Evolutionary conservation across 176 grass and related monocot genomes (phyloP).

Genomic region (Cenchrus purpureus): DNA sequence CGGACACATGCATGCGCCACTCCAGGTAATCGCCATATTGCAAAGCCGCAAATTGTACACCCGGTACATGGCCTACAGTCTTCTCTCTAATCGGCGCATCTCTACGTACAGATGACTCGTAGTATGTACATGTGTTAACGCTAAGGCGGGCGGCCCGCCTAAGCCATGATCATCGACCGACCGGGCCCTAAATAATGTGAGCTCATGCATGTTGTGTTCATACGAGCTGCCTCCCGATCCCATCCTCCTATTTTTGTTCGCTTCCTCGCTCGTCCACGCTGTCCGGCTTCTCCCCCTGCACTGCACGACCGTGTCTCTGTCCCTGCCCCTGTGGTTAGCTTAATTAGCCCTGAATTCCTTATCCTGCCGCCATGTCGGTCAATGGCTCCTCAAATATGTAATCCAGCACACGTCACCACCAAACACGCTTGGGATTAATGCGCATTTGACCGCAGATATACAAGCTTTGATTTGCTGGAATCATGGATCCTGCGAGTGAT

Average conservation of each 20-base stretch:
- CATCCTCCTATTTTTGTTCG: background rate
- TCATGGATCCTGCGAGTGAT: background rate
- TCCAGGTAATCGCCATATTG: background rate
- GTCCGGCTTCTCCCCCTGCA: background rate
- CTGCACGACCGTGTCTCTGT: background rate
- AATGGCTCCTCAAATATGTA: background rate
- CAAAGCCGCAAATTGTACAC: no score
- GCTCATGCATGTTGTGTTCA: background rate
- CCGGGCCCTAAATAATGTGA: background rate
- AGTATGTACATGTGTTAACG: background rate
- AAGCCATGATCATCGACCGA: background rate
- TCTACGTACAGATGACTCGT: constrained; percentile 11
- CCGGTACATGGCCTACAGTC: background rate
- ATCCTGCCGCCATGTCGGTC: background rate
- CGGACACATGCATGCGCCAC: background rate
- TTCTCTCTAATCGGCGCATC: background rate
- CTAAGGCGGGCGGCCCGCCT: no score
- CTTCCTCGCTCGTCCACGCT: background rate
- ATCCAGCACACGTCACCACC: background rate
- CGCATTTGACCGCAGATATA: background rate
- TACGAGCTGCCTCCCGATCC: background rate
- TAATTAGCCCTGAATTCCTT: no score
- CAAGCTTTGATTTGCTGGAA: background rate
- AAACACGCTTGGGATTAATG: background rate
- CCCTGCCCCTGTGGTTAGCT: background rate